Percentiles rank a stretch among this genome's conserved stretches.
Conservation (phyloP, 2,329 filamentous ascomycete species). For the Beauveria pseudobassiana region DNA sequence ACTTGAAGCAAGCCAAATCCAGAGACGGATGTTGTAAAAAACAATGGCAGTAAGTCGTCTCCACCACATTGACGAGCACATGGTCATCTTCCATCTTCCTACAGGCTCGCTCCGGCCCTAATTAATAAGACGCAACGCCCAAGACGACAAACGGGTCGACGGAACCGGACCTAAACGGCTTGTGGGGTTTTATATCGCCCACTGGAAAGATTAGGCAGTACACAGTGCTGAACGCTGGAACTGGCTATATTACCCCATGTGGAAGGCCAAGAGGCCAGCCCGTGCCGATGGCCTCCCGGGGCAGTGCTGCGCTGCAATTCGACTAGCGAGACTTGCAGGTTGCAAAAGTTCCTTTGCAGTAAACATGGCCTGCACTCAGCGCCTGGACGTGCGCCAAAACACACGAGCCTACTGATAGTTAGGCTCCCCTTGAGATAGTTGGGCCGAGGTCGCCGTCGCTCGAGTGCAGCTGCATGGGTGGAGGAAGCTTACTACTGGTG, state of each 20-base stretch:
- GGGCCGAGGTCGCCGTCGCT: slow-evolving; percentile 2
- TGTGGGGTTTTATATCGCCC: too few relatives aligned
- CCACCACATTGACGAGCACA: neutral
- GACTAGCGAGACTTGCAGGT: neutral
- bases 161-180: too few relatives aligned
- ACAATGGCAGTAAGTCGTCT: neutral
- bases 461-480: neutral
- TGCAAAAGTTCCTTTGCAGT: neutral
- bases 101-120: neutral
- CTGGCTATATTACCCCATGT: slow-evolving; percentile 6
- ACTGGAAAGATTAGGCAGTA: too few relatives aligned
- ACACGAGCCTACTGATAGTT: neutral
- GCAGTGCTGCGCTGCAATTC: neutral
- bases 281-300: neutral
- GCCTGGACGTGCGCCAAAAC: neutral
- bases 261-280: slow-evolving; percentile 1
- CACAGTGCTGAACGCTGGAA: too few relatives aligned
- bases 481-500: neutral
- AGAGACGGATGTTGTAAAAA: neutral
- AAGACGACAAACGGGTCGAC: too few relatives aligned
- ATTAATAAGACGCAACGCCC: too few relatives aligned
- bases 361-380: neutral
- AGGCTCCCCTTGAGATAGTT: neutral
- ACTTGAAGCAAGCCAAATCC: neutral
- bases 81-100: neutral